Base-by-base conservation (phyloP, 345 rosid genomes). In the Sonneratia caseolaris region DNA sequence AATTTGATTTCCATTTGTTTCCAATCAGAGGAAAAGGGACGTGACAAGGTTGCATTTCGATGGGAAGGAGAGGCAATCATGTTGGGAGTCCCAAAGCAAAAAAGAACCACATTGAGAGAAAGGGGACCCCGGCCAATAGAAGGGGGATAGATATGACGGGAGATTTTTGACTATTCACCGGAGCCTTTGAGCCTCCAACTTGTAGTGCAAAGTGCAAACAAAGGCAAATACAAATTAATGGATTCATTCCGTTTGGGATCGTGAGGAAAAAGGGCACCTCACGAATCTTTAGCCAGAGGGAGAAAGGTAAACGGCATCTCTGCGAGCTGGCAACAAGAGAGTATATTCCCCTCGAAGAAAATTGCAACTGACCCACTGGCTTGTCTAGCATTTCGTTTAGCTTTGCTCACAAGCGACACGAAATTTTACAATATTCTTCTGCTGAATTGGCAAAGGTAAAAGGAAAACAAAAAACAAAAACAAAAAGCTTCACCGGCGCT, bases 181-280 rank as follows among this genome's bases (percentile, higher is more conserved):
- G 13, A 12, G 13, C 38, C 12, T 32, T 57, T 8, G 18, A 62
- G 66, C 3, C 66, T 62, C 66, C 66, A 62, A 62, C 66, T 62
- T 62, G 66, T 62, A 27, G 66, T 9, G 66, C 37, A 62, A 62
- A 62, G 38, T 13, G 38, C 66, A 27, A 27, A 62, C 66, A 62
- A 9, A 13, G 27, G 38, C 66, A 62, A n/a, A 59, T 55, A 62
- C 38, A 27, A 32, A 27, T 3, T 27, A 62, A 13, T 12, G 18
- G 3, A 62, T 10, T 27, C 66, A 35, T 3, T 13, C 66, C 19
- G 0, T 62, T 62, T 62, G 66, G 18, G 66, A 62, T 35, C 66
- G 27, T 62, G 66, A 32, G 37, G 37, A 62, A 62, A 62, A 62
- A 62, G 38, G 14, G 38, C 38, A 7, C 7, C 13, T 4, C 16